Evolutionary conservation across 768 basidiomycete species (phyloP), one percentile per base, ranked within the genome.

Genomic region (Daedalea quercina): DNA sequence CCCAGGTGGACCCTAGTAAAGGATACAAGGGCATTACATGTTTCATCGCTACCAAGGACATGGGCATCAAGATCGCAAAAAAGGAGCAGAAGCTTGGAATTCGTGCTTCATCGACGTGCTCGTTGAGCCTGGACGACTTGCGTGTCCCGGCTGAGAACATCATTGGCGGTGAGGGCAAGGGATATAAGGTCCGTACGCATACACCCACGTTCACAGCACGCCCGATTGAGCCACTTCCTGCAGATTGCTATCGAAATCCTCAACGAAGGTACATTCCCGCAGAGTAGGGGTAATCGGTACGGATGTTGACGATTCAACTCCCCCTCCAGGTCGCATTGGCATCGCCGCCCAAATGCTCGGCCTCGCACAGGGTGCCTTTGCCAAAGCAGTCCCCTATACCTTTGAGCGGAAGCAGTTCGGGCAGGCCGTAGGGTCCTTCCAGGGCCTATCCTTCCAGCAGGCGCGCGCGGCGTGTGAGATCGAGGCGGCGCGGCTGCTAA

Each of bases 1-100:
- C 6, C 28, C 11, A 89, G 87, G 65, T 84, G 19, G 92, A 96
- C 68, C 87, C 90, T 0, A 87, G 80, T 58, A 92, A 93, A 66
- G 94, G 96, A 0, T 98, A 99, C 80, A 99, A 98, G 69, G 96
- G 96, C 20, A 99, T 99, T 68, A 95, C 96, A 3, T 98, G 95
- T 70, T 99, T 99, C 70, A 73, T 95, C 44, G 90, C 92, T 24
- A 93, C 92, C 43, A 95, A 91, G 69, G 93, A 95, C 54, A 94
- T 94, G 91, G 96, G 95, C 11, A 77, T 99, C 55, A 75, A 97
- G 68, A 92, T 98, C 54, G 94, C 94, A 17, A 99, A 99, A 79
- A 97, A 97, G 74, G 96, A 99, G 69, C 85, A 96, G 70, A 99
- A 99, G 70, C 82, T 98, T 44, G 96, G 96, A 47, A 98, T 99